Evolutionary conservation across 2,329 filamentous ascomycete species (phyloP).

Genomic region (Teratosphaeria pseudoeucalypti): DNA sequence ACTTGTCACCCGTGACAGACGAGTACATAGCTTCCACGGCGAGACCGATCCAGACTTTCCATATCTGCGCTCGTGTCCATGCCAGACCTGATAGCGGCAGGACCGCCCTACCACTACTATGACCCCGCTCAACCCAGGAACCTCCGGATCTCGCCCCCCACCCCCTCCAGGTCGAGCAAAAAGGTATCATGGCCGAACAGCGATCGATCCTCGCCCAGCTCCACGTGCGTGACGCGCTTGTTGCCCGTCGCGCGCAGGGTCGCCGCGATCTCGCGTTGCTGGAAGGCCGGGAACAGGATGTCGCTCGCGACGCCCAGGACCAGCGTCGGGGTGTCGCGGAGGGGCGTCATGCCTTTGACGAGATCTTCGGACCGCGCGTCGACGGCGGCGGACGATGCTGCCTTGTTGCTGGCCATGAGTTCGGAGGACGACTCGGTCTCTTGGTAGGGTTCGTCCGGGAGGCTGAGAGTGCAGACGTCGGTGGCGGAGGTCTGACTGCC

Average conservation of each 20-base stretch:
- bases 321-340: conserved; percentile 70
- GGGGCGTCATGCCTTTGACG: conserved; percentile 58
- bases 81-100: too few species aligned
- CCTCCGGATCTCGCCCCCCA: conserved; percentile 69
- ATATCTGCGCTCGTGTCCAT: too few species aligned
- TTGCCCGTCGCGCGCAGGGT: conserved; percentile 71
- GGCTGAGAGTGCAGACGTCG: conserved; percentile 64
- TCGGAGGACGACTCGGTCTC: conserved; percentile 58
- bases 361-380: conserved; percentile 64
- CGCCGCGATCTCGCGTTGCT: conserved; percentile 87
- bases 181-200: conserved; percentile 97
- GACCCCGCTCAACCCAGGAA: conserved; percentile 54
- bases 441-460: conserved; percentile 75
- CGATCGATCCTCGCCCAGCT: conserved; percentile 88
- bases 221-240: conserved; percentile 70
- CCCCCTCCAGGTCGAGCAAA: conserved; percentile 79
- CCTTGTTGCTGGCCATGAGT: conserved; percentile 17
- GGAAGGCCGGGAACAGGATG: conserved; percentile 95
- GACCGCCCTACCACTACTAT: background rate
- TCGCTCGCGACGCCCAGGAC: conserved; percentile 93
- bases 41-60: too few species aligned
- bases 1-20: too few species aligned
- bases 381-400: conserved; percentile 18
- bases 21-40: too few species aligned
- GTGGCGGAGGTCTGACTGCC: conserved; percentile 17